Percentiles rank a stretch among this genome's conserved stretches.
These are phyloP conservation scores for Yarrowia yakushimensis DNA, from an alignment of 805 yeast genomes.

Conservation along the genomic window DNA sequence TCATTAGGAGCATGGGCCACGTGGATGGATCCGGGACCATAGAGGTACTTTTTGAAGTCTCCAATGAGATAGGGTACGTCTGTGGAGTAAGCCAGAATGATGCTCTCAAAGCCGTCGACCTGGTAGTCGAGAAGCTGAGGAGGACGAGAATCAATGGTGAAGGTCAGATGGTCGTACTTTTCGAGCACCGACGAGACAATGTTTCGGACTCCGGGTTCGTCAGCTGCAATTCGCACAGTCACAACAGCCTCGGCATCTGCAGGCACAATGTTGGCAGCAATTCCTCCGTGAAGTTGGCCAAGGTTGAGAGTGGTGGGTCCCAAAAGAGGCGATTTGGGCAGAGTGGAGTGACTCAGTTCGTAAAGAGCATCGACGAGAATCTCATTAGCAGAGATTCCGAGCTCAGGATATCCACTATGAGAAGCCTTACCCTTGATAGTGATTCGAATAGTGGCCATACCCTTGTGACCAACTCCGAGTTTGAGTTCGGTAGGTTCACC, in stretches of 20 bases:
- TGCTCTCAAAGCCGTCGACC: conserved; percentile 61
- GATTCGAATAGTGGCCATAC: conserved; percentile 45
- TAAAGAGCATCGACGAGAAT: conserved; percentile 51
- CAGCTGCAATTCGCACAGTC: conserved; percentile 54
- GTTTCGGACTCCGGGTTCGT: conserved; percentile 41
- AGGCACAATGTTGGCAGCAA: conserved; percentile 64
- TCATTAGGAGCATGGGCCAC: conserved; percentile 62
- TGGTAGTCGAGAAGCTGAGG: conserved; percentile 53
- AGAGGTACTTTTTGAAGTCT: conserved; percentile 48
- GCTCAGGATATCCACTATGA: conserved; percentile 68
- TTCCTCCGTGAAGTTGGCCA: conserved; percentile 57
- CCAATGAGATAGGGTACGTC: conserved; percentile 48
- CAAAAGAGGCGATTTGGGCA: conserved; percentile 51
- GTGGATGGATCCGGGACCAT: conserved; percentile 64
- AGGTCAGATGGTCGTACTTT: conserved; percentile 32
- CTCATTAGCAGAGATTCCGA: conserved; percentile 61
- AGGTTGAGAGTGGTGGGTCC: conserved; percentile 63
- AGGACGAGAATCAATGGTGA: conserved; percentile 31
- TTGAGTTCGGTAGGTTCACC: conserved; percentile 75
- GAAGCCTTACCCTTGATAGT: conserved; percentile 54
- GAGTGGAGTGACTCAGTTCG: conserved; percentile 43
- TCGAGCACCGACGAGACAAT: conserved; percentile 41
- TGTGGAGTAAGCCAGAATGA: conserved; percentile 50
- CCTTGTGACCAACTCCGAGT: conserved; percentile 69
- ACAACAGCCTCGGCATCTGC: conserved; percentile 51